A percentile compares a stretch with the other conserved stretches of the same genome.
phyloP scores from a whole-genome alignment of 176 grass and related monocot species.

The Dactylis glomerata region DNA sequence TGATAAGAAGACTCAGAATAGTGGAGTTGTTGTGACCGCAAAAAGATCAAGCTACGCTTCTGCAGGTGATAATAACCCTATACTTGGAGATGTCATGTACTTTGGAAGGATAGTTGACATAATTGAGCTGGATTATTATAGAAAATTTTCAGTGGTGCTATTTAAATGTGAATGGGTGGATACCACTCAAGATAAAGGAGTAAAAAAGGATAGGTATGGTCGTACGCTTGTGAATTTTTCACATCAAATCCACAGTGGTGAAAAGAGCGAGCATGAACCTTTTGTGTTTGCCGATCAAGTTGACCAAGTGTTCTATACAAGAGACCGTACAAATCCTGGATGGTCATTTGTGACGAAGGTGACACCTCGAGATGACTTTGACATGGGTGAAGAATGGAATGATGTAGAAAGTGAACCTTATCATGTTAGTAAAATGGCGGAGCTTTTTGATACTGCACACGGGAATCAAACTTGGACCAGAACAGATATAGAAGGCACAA shows the following conservation, averaged over 20 bases:
- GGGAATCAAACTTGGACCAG: neutral
- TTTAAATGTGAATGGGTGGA: slow-evolving; percentile 36
- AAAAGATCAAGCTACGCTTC: neutral
- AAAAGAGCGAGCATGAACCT: neutral
- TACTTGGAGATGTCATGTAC: slow-evolving; percentile 22
- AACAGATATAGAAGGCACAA: neutral
- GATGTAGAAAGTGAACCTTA: slow-evolving; percentile 14
- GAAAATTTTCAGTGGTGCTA: slow-evolving; percentile 5
- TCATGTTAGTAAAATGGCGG: neutral
- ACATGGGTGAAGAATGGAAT: slow-evolving; percentile 11
- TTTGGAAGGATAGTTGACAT: slow-evolving; percentile 25
- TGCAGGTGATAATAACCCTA: neutral
- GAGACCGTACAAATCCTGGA: neutral
- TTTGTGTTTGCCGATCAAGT: slow-evolving; percentile 26
- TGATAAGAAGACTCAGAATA: slow-evolving; percentile 1
- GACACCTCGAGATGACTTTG: slow-evolving; percentile 9
- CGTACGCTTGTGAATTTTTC: slow-evolving; percentile 25
- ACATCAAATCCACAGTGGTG: neutral
- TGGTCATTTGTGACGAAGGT: slow-evolving; percentile 12
- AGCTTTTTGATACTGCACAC: neutral
- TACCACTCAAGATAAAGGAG: neutral
- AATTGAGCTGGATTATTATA: slow-evolving; percentile 4
- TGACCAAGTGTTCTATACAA: slow-evolving; percentile 14
- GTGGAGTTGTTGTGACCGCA: neutral
- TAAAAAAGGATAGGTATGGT: slow-evolving; percentile 12